A percentile compares a stretch with the other conserved stretches of the same genome.
Conservation (phyloP, 2,329 filamentous ascomycete species). For the Venturia effusa region DNA sequence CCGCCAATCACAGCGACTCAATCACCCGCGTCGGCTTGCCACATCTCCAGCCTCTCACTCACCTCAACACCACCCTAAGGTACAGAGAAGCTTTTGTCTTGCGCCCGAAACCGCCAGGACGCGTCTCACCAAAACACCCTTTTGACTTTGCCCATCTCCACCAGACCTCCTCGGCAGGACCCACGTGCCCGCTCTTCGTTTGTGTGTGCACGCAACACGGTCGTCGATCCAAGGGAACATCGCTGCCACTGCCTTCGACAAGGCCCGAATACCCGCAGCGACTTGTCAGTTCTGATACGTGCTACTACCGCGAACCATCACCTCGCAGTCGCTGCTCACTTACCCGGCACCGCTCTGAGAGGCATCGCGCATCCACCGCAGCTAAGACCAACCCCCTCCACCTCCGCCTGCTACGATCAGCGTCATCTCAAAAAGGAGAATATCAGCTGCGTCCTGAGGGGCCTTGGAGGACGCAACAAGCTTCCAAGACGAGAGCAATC, state of each 20-base stretch:
- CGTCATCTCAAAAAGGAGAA: slow-evolving; percentile 1
- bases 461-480: background rate
- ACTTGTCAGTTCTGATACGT: background rate
- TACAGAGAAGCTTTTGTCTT: background rate
- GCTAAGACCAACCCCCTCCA: slow-evolving; percentile 1
- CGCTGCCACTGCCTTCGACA: background rate
- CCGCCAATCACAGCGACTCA: background rate
- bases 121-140: background rate
- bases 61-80: background rate
- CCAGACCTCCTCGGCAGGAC: background rate
- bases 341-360: background rate
- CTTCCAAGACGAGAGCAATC: background rate
- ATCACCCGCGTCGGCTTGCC: background rate
- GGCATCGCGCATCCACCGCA: background rate
- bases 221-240: background rate
- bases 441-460: background rate
- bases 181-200: background rate
- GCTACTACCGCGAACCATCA: background rate
- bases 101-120: background rate
- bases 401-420: background rate
- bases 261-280: background rate
- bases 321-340: background rate
- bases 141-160: background rate
- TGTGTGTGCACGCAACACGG: background rate
- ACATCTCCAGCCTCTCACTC: background rate